Evolutionary conservation across 345 rosid genomes (phyloP).

Genomic region (Eucalyptus erythrocorys): DNA sequence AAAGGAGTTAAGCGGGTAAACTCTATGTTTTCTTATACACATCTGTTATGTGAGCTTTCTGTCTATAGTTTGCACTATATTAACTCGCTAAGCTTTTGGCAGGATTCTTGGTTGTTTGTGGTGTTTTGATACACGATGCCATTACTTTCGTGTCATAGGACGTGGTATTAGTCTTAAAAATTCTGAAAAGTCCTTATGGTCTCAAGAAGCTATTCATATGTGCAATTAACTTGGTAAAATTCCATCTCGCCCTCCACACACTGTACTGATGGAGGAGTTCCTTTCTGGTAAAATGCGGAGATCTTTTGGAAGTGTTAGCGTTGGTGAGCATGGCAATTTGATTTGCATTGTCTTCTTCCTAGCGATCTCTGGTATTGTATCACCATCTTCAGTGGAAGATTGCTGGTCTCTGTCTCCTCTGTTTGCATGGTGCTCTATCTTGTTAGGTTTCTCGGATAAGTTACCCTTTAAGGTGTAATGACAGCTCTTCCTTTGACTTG

Average conservation of each 20-base stretch:
- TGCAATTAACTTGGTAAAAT: not conserved
- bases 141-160: constrained; percentile 30
- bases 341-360: not conserved
- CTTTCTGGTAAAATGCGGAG: not conserved
- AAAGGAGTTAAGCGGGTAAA: constrained; percentile 30
- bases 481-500: not conserved
- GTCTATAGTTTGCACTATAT: constrained; percentile 7
- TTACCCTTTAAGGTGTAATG: not conserved
- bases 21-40: not conserved
- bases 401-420: not conserved
- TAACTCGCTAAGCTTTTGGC: constrained; percentile 31
- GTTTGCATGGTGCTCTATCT: not conserved
- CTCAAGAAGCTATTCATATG: constrained; percentile 1
- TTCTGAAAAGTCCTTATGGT: constrained; percentile 8
- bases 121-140: constrained; percentile 22
- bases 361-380: not conserved
- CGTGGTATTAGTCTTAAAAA: constrained; percentile 5
- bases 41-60: constrained; percentile 1
- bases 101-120: constrained; percentile 27
- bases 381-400: not conserved
- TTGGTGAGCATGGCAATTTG: not conserved
- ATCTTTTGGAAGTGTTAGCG: not conserved
- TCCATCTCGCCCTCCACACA: not conserved
- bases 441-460: not conserved
- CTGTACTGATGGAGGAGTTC: not conserved